A percentile compares a stretch with the other conserved stretches of the same genome.
These are phyloP conservation scores for Epichloe baconii DNA, from an alignment of 2,329 filamentous ascomycete species.

Conservation along the genomic window DNA sequence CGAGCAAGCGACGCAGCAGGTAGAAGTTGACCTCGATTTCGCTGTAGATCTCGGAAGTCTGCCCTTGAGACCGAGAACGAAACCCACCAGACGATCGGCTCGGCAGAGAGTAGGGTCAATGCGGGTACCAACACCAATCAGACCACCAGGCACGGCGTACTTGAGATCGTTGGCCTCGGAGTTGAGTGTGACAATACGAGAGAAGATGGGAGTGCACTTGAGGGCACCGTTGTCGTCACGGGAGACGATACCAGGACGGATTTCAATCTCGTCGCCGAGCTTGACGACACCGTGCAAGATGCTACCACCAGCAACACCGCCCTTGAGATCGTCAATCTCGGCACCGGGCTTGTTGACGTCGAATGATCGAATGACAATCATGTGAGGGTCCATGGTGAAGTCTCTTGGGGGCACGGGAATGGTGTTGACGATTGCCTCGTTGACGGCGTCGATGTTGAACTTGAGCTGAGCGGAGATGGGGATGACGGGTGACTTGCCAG, in stretches of 20 bases:
- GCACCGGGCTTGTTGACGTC: slow-evolving; percentile 99
- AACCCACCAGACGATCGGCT: slow-evolving; percentile 96
- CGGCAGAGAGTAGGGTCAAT: slow-evolving; percentile 97
- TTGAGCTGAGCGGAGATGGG: slow-evolving; percentile 96
- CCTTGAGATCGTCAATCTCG: slow-evolving; percentile 96
- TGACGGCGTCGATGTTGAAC: slow-evolving; percentile 98
- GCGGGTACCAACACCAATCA: slow-evolving; percentile 95
- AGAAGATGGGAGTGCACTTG: slow-evolving; percentile 95
- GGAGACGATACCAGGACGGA: slow-evolving; percentile 94
- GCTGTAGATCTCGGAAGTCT: slow-evolving; percentile 88
- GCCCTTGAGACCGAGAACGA: slow-evolving; percentile 90
- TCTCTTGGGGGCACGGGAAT: slow-evolving; percentile 87
- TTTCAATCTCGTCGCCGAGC: slow-evolving; percentile 95
- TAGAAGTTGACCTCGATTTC: slow-evolving; percentile 99
- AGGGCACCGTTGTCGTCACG: slow-evolving; percentile 89
- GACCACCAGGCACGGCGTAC: slow-evolving; percentile 91
- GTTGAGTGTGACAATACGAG: slow-evolving; percentile 85
- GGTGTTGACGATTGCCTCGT: slow-evolving; percentile 88
- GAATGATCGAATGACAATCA: slow-evolving; percentile 99
- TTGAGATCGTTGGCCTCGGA: slow-evolving; percentile 97
- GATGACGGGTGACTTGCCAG: slow-evolving; percentile 87
- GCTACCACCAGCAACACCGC: slow-evolving; percentile 93
- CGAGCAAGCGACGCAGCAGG: slow-evolving; percentile 81
- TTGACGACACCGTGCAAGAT: slow-evolving; percentile 96
- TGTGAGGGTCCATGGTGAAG: slow-evolving; percentile 84